phyloP scores from a whole-genome alignment of 139 green algal species.

The Tetraselmis chui region DNA sequence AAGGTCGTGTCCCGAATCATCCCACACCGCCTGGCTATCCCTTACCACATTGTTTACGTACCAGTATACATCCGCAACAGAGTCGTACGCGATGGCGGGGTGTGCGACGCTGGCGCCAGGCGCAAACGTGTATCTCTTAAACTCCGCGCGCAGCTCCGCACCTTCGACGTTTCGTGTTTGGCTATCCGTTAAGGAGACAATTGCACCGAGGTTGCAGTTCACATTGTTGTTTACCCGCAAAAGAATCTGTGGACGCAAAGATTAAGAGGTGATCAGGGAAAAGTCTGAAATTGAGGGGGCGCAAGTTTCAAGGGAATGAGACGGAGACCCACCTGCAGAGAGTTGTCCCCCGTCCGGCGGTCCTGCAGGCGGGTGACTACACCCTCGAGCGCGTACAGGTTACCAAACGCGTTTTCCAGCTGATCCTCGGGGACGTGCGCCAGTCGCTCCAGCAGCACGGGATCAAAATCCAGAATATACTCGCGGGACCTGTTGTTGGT shows the following conservation, averaged over 20 bases:
- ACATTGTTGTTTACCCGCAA: constrained; percentile 35
- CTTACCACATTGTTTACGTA: constrained; percentile 24
- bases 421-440: background rate
- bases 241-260: constrained; percentile 22
- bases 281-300: background rate
- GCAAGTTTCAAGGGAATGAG: too few species aligned
- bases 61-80: constrained; percentile 27
- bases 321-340: background rate
- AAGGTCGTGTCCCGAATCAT: constrained; percentile 15
- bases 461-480: background rate
- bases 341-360: background rate
- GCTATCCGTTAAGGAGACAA: constrained; percentile 20
- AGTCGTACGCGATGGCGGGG: constrained; percentile 23
- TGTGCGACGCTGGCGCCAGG: constrained; percentile 23
- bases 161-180: background rate
- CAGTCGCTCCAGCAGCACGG: background rate
- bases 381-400: constrained; percentile 26
- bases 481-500: constrained; percentile 6
- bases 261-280: constrained; percentile 2
- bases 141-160: constrained; percentile 2
- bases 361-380: constrained; percentile 21
- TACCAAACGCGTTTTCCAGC: constrained; percentile 17
- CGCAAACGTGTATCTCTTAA: constrained; percentile 22
- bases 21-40: constrained; percentile 17
- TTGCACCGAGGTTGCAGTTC: constrained; percentile 25